Base-by-base conservation (phyloP, 2,329 filamentous ascomycete species). In the Stromatinia cepivora region DNA sequence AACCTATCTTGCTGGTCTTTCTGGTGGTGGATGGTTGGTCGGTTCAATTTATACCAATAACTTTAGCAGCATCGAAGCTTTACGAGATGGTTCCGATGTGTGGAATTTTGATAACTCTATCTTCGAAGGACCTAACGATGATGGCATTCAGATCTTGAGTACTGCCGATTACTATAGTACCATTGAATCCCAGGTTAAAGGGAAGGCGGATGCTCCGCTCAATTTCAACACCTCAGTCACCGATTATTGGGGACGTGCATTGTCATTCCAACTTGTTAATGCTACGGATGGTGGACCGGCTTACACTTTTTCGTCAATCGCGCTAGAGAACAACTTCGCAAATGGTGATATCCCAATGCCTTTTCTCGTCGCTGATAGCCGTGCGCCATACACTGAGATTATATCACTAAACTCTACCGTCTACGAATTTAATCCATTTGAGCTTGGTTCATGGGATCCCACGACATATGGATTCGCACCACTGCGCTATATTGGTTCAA, bases 241-340 rank as follows among this genome's bases (percentile, higher is more conserved):
- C 0, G 94, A 97, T 81, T 93, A 93, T 79, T 97, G 93, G 90
- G 92, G 92, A 39, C 90, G 93, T 70, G 92, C 92, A 59, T 84
- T 97, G n/a, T 90, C 90, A 1, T 96, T 91, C 80, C 93, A 97
- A 81, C 85, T 97, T 61, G 86, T 97, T 77, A 91, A 94, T 77
- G 90, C 87, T 8, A 85, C 84, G 1, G 81, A 91, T 71, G 94
- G 93, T 52, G 93, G 92, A 0, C 87, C 90, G 20, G 84, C 83
- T 20, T 93, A 90, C 76, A 97, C 93, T 5, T 97, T 90, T 82
- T 96, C 92, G 4, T 95, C 92, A 4, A 91, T 94, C 73, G 86
- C 88, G 10, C 77, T 87, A 56, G 84, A 87, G 25, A 76, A 84
- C 1, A 82, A 84, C n/a, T 94, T 94, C 79, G 79, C 81, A 1